These are phyloP conservation scores for Abelmoschus esculentus DNA, from an alignment of 345 rosid species.

Conservation along the genomic window DNA sequence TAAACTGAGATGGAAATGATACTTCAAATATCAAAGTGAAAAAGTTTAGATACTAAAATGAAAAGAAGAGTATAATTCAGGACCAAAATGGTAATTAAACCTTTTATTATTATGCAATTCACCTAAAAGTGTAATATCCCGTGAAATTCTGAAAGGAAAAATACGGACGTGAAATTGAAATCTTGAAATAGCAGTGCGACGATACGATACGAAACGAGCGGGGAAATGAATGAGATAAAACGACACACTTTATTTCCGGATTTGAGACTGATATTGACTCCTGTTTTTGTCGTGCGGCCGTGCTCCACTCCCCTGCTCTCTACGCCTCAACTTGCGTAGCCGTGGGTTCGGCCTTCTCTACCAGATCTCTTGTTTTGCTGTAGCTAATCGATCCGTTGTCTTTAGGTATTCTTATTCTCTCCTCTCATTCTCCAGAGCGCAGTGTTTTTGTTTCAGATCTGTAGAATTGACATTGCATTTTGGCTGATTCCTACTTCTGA, in stretches of 20 bases:
- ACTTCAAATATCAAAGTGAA: too few relatives aligned
- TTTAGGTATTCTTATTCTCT: neutral
- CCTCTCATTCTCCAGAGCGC: neutral
- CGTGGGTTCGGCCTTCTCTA: constrained; percentile 2
- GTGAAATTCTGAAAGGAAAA: too few relatives aligned
- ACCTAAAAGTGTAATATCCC: too few relatives aligned
- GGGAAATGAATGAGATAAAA: neutral
- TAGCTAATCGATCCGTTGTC: neutral
- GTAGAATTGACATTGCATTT: neutral
- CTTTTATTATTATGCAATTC: too few relatives aligned
- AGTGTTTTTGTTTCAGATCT: constrained; percentile 6
- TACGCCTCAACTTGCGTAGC: neutral
- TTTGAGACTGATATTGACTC: constrained; percentile 14
- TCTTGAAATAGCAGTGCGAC: neutral
- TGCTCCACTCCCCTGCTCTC: neutral
- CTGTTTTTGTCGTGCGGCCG: neutral
- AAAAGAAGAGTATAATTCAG: too few relatives aligned
- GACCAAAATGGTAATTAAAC: too few relatives aligned
- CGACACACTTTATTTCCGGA: neutral
- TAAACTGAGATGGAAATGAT: too few relatives aligned
- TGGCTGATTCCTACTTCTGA: neutral
- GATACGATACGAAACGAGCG: neutral
- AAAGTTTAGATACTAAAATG: too few relatives aligned
- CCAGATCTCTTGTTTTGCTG: neutral
- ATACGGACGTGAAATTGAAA: too few relatives aligned